Evolutionary conservation across 1,284 basidiomycete genomes (phyloP).

Genomic region (Rhodotorula mucilaginosa): DNA sequence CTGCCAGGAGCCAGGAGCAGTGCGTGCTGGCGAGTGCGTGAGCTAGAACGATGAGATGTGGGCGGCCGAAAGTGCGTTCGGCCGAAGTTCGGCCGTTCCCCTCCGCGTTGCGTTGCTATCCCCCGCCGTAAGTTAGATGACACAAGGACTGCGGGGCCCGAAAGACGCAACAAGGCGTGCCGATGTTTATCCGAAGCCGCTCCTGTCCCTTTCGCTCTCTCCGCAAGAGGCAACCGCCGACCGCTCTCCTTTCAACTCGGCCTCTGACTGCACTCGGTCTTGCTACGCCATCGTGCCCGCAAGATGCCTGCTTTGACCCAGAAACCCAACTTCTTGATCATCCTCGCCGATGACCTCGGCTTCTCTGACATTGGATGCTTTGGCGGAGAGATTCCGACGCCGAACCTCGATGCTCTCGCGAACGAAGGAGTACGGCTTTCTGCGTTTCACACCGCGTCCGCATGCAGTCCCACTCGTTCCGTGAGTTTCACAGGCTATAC

Average conservation of each 20-base stretch:
- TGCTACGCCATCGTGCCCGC: neutral
- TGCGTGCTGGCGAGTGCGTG: neutral
- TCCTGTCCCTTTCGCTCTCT: too few relatives aligned
- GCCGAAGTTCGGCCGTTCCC: neutral
- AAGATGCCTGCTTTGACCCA: constrained; percentile 2
- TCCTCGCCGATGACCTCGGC: constrained; percentile 7
- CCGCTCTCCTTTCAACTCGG: neutral
- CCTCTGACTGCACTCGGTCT: too few relatives aligned
- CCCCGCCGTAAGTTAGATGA: too few relatives aligned
- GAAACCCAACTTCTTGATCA: constrained; percentile 3
- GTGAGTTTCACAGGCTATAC: neutral
- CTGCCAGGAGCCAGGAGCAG: neutral
- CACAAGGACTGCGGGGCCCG: too few relatives aligned
- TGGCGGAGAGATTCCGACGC: neutral
- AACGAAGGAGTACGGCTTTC: neutral
- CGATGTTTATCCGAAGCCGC: too few relatives aligned
- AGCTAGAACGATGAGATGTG: neutral
- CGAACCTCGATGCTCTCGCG: constrained; percentile 5
- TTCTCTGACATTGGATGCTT: constrained; percentile 3
- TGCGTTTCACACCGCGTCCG: constrained; percentile 1
- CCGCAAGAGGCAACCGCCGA: too few relatives aligned
- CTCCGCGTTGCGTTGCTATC: neutral
- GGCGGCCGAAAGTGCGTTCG: neutral
- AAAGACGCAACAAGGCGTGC: too few relatives aligned
- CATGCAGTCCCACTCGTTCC: constrained; percentile 1